Base-by-base conservation (phyloP, 1,284 basidiomycete genomes). In the Flammula alnicola region DNA sequence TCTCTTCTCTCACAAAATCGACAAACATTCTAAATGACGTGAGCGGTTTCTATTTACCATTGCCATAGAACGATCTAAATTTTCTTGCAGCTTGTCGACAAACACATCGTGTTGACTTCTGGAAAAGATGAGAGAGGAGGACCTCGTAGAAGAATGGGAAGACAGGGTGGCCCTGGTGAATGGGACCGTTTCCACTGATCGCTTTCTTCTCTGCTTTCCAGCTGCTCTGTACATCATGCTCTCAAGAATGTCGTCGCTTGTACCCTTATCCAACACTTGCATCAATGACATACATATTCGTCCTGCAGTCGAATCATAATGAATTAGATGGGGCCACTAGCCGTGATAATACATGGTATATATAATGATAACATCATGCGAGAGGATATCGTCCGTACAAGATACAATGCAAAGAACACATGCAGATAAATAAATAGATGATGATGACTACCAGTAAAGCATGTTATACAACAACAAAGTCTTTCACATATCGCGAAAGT, bases 11-110 rank as follows among this genome's bases (percentile, higher is more conserved):
- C 56, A 98, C 95, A 0, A 94, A 93, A 67, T 90, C 91, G 30
- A 79, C 96, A 5, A 89, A 89, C 57, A 80, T 87, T 3, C 72
- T 97, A 48, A 96, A 95, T 65, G 92, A 97, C 63, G 95, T 97
- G 63, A 63, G 91, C 16, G 36, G 40, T 47, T 43, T 38, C 44
- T 16, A 19, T 30, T 22, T 41, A 39, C 17, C 22, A 37, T 43
- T 46, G 11, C 22, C 35, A 27, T 30, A 36, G 29, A 46, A 39
- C 59, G 23, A 57, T 38, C n/a, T 27, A 16, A 20, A 8, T 52
- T 44, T 36, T 31, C 23, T 42, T 49, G 1, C 58, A 88, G 86
- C 72, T 88, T 43, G 83, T 88, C 33, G 86, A 88, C 62, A 88
- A 86, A 54, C 83, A 88, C 57, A 61, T 82, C 41, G 64, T 86